These are phyloP conservation scores for Phytophthora kernoviae DNA, from an alignment of 352 stramenopile genomes.

Conservation along the genomic window DNA sequence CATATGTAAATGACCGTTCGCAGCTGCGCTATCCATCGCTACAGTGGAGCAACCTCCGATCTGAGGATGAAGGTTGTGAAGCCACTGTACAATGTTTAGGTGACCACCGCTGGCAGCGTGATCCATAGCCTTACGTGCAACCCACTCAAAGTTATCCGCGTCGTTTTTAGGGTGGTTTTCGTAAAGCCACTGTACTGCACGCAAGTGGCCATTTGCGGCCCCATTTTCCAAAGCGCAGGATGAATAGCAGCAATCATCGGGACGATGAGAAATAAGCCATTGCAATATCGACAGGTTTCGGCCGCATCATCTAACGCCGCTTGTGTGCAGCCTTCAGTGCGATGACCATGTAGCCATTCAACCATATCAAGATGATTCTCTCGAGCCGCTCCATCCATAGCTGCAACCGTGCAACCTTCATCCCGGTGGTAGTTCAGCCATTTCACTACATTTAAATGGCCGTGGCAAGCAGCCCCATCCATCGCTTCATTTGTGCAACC, in stretches of 20 bases:
- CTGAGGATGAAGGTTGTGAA: constrained; percentile 31
- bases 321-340: constrained; percentile 21
- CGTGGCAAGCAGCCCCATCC: constrained; percentile 32
- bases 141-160: constrained; percentile 8
- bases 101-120: constrained; percentile 32
- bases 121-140: constrained; percentile 36
- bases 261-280: constrained; percentile 28
- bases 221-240: constrained; percentile 17
- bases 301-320: constrained; percentile 18
- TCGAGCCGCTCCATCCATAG: constrained; percentile 35
- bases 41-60: constrained; percentile 28
- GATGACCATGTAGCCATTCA: constrained; percentile 30
- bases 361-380: constrained; percentile 24
- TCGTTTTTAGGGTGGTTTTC: constrained; percentile 4
- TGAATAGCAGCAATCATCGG: constrained; percentile 19
- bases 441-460: constrained; percentile 37
- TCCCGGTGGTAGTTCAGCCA: constrained; percentile 32
- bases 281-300: constrained; percentile 22
- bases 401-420: constrained; percentile 35
- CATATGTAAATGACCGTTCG: constrained; percentile 30
- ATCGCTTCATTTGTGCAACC: constrained; percentile 31
- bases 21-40: constrained; percentile 38
- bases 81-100: constrained; percentile 36
- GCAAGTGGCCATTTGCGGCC: constrained; percentile 17
- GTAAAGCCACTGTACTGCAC: constrained; percentile 21